These are phyloP conservation scores for Zygnema circumcarinatum DNA, from an alignment of 139 green algal species.

Conservation along the genomic window DNA sequence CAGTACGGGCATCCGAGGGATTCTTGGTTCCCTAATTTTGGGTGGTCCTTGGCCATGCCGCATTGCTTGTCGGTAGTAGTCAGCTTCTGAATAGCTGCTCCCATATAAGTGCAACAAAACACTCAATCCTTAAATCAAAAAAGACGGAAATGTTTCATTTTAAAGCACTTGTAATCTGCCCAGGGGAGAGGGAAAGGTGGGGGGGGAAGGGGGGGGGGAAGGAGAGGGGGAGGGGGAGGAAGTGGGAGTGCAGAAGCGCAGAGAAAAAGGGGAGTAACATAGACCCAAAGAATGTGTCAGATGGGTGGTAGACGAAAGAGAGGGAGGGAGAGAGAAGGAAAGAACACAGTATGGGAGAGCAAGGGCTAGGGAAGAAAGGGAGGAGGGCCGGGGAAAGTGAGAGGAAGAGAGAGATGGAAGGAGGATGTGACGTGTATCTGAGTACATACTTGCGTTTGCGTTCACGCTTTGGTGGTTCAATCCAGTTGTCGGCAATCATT, in stretches of 20 bases:
- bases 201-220: background rate
- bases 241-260: background rate
- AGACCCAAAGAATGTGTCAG: background rate
- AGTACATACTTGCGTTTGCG: constrained; percentile 82
- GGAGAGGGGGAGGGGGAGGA: constrained; percentile 15
- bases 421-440: background rate
- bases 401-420: background rate
- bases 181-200: background rate
- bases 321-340: background rate
- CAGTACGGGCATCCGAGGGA: constrained; percentile 89
- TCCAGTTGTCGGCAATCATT: constrained; percentile 83
- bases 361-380: background rate
- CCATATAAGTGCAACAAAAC: no score
- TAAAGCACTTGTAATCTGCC: constrained; percentile 3
- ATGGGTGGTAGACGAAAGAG: background rate
- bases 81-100: constrained; percentile 82
- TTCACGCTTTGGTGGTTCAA: constrained; percentile 94
- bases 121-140: background rate
- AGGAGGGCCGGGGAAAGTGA: background rate
- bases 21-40: constrained; percentile 69
- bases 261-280: background rate
- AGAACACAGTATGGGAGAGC: background rate
- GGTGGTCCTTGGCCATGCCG: background rate
- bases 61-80: constrained; percentile 76
- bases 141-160: background rate